Percentiles rank a stretch among this genome's conserved stretches.
phyloP scores from a whole-genome alignment of 2,329 filamentous ascomycete species.

The Penicillium sp. region DNA sequence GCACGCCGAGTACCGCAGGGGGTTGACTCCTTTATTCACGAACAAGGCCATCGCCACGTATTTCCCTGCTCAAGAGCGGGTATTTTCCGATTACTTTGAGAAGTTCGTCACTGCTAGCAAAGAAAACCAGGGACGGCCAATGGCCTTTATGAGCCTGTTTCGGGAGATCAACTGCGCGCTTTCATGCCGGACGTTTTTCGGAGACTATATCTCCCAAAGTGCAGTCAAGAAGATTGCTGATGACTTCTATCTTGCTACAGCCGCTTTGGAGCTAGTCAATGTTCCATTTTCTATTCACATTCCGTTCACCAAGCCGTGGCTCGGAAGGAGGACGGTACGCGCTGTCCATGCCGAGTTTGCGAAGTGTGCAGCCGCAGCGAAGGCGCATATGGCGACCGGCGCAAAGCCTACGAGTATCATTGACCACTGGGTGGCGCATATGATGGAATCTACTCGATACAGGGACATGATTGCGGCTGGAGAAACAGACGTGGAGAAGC shows the following conservation, averaged over 20 bases:
- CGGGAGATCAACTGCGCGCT: constrained; percentile 88
- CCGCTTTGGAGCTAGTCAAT: constrained; percentile 89
- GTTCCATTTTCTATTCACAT: constrained; percentile 78
- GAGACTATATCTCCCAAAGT: constrained; percentile 85
- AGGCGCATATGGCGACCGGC: constrained; percentile 79
- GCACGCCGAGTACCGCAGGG: constrained; percentile 90
- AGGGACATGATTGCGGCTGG: constrained; percentile 73
- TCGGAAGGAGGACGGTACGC: constrained; percentile 84
- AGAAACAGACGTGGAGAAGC: constrained; percentile 58
- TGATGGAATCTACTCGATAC: constrained; percentile 79
- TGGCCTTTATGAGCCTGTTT: constrained; percentile 83
- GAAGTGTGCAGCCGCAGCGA: constrained; percentile 84
- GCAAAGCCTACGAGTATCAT: constrained; percentile 83
- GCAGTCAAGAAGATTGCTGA: constrained; percentile 87
- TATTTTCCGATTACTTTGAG: constrained; percentile 80
- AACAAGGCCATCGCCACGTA: constrained; percentile 81
- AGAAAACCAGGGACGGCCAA: constrained; percentile 67
- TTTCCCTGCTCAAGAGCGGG: constrained; percentile 84
- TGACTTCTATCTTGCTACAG: constrained; percentile 91
- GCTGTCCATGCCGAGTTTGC: constrained; percentile 83
- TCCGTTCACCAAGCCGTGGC: constrained; percentile 88
- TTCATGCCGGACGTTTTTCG: constrained; percentile 87
- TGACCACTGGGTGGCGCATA: constrained; percentile 83
- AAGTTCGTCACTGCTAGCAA: constrained; percentile 74
- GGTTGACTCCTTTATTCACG: constrained; percentile 86